A percentile compares a stretch with the other conserved stretches of the same genome.
Conservation (phyloP, 78 protist genomes). For the Protostelium mycophagum region DNA sequence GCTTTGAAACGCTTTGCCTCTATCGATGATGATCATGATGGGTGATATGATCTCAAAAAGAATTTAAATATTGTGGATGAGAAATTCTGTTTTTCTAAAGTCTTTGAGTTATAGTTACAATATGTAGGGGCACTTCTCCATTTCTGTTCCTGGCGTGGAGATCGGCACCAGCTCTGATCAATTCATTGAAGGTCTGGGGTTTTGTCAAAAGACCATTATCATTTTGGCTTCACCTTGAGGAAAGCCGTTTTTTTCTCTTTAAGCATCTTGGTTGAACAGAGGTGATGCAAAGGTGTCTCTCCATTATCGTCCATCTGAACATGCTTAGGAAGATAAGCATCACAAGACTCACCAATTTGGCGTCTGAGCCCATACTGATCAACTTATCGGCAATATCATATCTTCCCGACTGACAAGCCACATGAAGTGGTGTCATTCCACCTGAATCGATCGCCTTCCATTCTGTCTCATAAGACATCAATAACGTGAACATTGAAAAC, state of each 20-base stretch:
- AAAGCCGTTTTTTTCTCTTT: background rate
- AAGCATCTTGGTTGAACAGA: background rate
- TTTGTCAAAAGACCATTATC: background rate
- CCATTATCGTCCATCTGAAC: background rate
- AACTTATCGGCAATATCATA: background rate
- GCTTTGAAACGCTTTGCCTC: no score
- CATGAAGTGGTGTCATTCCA: background rate
- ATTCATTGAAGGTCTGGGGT: background rate
- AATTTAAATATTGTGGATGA: no score
- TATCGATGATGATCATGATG: background rate
- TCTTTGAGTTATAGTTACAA: no score
- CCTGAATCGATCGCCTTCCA: background rate
- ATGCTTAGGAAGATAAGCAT: background rate
- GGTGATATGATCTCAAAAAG: no score
- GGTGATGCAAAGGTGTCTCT: background rate
- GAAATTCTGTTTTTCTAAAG: no score
- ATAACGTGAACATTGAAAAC: background rate
- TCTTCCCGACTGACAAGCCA: background rate
- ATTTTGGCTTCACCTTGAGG: background rate
- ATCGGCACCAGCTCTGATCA: background rate
- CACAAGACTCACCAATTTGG: background rate
- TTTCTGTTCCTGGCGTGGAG: background rate
- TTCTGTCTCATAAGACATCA: background rate
- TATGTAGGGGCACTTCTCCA: background rate
- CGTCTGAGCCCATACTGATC: background rate